Evolutionary conservation across 306 rosid genomes (phyloP).

Genomic region (Hylodesmum podocarpum): DNA sequence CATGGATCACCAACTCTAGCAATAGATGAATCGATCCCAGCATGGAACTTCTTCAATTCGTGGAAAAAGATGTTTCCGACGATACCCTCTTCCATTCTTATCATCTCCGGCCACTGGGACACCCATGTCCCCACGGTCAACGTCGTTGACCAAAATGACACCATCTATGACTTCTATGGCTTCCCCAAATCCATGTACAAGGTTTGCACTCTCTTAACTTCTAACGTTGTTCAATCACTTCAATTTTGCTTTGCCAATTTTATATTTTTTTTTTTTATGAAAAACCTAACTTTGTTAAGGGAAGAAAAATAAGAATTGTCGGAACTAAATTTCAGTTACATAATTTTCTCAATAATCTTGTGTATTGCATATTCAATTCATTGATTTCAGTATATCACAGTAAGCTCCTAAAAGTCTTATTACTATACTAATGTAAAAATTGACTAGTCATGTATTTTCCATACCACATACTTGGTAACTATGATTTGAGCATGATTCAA

Average conservation of each 20-base stretch:
- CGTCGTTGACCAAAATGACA: slow-evolving; percentile 37
- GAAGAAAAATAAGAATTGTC: background rate
- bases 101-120: slow-evolving; percentile 67
- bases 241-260: too few species aligned
- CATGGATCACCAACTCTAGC: slow-evolving; percentile 56
- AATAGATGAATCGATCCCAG: slow-evolving; percentile 50
- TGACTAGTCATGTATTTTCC: too few species aligned
- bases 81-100: slow-evolving; percentile 48
- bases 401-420: too few species aligned
- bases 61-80: slow-evolving; percentile 44
- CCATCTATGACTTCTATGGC: slow-evolving; percentile 71
- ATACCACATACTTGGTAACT: too few species aligned
- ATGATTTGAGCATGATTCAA: background rate
- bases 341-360: background rate
- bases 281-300: too few species aligned
- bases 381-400: too few species aligned
- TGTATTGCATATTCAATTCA: too few species aligned
- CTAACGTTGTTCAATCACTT: too few species aligned
- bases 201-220: slow-evolving; percentile 26
- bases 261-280: too few species aligned
- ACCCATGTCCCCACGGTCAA: slow-evolving; percentile 55
- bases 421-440: too few species aligned
- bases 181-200: slow-evolving; percentile 63
- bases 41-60: slow-evolving; percentile 48
- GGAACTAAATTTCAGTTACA: background rate